A percentile compares a stretch with the other conserved stretches of the same genome.
phyloP scores from a whole-genome alignment of 1,284 basidiomycete species.

The Coniophora puteana region DNA sequence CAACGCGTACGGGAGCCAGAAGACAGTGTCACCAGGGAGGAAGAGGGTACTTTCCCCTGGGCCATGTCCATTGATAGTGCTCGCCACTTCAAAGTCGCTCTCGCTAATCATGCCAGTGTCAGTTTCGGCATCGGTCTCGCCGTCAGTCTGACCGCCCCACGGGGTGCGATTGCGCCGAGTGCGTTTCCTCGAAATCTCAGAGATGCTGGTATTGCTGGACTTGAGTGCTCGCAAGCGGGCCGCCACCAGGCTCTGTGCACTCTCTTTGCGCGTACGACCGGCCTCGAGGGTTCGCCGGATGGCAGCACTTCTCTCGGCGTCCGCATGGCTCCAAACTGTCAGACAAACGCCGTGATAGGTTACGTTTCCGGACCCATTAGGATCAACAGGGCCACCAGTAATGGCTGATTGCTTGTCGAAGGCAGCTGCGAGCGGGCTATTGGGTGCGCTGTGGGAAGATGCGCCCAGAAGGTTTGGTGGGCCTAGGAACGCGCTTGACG shows the following conservation, averaged over 20 bases:
- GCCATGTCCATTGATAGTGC: constrained; percentile 65
- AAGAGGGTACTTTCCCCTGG: constrained; percentile 85
- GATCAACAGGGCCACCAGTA: constrained; percentile 27
- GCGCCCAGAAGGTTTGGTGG: constrained; percentile 57
- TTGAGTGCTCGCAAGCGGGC: constrained; percentile 63
- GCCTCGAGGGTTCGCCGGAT: constrained; percentile 81
- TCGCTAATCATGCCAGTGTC: constrained; percentile 76
- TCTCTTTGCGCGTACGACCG: constrained; percentile 72
- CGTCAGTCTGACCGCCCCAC: constrained; percentile 65
- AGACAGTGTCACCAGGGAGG: constrained; percentile 83
- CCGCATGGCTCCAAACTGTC: constrained; percentile 92
- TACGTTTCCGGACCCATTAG: constrained; percentile 47
- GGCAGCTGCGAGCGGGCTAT: constrained; percentile 33
- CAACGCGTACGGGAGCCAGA: constrained; percentile 90
- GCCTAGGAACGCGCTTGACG: constrained; percentile 73
- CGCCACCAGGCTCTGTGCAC: constrained; percentile 65
- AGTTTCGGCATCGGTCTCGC: constrained; percentile 68
- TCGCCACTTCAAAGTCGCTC: constrained; percentile 77
- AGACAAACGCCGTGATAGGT: constrained; percentile 89
- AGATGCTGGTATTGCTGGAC: constrained; percentile 39
- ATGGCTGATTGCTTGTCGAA: constrained; percentile 36
- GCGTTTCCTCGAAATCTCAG: constrained; percentile 47
- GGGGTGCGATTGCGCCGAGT: constrained; percentile 60
- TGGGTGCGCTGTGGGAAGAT: constrained; percentile 36
- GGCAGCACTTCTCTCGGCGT: constrained; percentile 77